Evolutionary conservation across 768 basidiomycete species (phyloP).

Genomic region (Coprinopsis marcescibilis): DNA sequence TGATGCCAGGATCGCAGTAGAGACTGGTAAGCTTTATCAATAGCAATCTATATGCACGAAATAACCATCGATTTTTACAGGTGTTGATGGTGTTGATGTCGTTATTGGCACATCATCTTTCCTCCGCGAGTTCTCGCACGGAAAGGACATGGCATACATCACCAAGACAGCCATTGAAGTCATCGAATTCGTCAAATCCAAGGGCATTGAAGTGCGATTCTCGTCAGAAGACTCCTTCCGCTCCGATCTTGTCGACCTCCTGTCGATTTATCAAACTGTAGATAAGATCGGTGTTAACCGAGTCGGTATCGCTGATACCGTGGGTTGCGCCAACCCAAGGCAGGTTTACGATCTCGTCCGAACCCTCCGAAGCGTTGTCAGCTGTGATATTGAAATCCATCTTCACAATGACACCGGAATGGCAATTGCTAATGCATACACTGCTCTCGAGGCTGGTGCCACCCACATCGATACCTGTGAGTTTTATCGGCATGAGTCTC

Average conservation of each 20-base stretch:
- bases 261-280: conserved; percentile 98
- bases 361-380: conserved; percentile 92
- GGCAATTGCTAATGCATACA: conserved; percentile 99
- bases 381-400: conserved; percentile 96
- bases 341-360: conserved; percentile 98
- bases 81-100: conserved; percentile 98
- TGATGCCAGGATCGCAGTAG: conserved; percentile 95
- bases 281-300: conserved; percentile 99
- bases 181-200: conserved; percentile 99
- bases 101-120: conserved; percentile 99
- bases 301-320: conserved; percentile 98
- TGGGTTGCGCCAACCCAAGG: conserved; percentile 97
- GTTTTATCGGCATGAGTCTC: conserved; percentile 19
- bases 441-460: conserved; percentile 96
- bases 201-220: conserved; percentile 99
- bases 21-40: conserved; percentile 64
- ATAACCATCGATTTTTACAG: conserved; percentile 30
- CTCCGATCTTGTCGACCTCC: conserved; percentile 96
- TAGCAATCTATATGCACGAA: not conserved
- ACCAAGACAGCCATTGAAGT: conserved; percentile 99
- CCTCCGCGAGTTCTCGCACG: conserved; percentile 98
- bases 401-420: conserved; percentile 98
- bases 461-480: conserved; percentile 97
- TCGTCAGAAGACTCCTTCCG: conserved; percentile 99
- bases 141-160: conserved; percentile 99